Base-by-base conservation (phyloP, 169 alveolate genomes). In the Fabrea salina region DNA sequence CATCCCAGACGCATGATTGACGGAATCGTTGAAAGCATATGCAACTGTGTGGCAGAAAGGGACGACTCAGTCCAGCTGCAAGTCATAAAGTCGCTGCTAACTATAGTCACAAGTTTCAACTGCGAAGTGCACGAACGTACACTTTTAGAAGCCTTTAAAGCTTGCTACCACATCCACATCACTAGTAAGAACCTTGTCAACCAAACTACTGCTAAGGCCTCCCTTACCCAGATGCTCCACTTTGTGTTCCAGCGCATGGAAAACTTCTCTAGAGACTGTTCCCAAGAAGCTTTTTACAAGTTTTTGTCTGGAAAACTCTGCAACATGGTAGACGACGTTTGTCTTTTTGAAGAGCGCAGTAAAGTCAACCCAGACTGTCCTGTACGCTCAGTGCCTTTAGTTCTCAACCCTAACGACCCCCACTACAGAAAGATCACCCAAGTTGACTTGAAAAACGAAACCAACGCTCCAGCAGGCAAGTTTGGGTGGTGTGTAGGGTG, bases 401-500 rank as follows among this genome's bases (percentile, higher is more conserved):
- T 80, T 7, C 51, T 43, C 32, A 64, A 67, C 61, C 67, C 58
- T 19, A 75, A 67, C 43, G 80, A 67, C 44, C 79, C 82, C 4
- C 13, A 58, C 39, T 58, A 47, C 22, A 79, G 77, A 53, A 72
- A 72, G 27, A 16, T 75, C 35, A 58, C 43, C 0, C 25, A 58
- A 13, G 89, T 85, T 19, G 82, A 76, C n/a, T 43, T 82, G 6
- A 70, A 57, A 30, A 87, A 90, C 53, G 93, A 90, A 82, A 84
- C 76, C 22, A 89, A 88, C 32, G 58, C 81, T 1, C 64, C 75
- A n/a, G 78, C 86, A 22, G 93, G 93, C 5, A 90, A 90, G 44
- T 90, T 90, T 64, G 95, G 96, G 3, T 92, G 96, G 95, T 95
- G 98, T 74, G 66, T 91, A 66, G 90, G 88, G 2, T 95, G 98